Evolutionary conservation across 306 rosid genomes (phyloP).

Genomic region (Trifolium fragiferum): DNA sequence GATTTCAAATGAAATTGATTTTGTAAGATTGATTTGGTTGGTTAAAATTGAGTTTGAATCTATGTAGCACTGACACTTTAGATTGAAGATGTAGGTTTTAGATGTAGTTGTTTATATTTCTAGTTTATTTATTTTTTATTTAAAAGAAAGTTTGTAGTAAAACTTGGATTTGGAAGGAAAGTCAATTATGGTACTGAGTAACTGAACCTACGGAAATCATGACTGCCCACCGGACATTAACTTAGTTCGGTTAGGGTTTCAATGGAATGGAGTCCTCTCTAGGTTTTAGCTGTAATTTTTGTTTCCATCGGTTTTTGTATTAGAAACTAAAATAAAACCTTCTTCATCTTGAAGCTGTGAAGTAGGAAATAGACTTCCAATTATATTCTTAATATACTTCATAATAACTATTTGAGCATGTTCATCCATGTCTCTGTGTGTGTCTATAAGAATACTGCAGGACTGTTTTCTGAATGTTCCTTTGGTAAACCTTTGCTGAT

Average conservation of each 20-base stretch:
- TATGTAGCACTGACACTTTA: too few species aligned
- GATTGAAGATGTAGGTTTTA: background rate
- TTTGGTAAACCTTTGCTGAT: too few species aligned
- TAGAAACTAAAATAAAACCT: background rate
- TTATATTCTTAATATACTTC: background rate
- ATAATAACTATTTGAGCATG: background rate
- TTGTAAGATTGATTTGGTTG: background rate
- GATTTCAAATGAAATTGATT: background rate
- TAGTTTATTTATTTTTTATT: background rate
- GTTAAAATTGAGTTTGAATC: constrained; percentile 4
- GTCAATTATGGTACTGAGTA: background rate
- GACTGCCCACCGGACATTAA: background rate
- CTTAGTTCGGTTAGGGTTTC: background rate
- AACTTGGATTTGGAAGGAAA: background rate
- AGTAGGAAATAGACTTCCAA: background rate
- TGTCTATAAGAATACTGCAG: background rate
- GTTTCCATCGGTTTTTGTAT: background rate
- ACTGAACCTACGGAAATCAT: background rate
- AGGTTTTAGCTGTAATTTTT: background rate
- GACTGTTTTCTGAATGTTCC: background rate
- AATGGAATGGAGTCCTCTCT: background rate
- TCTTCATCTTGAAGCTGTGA: background rate
- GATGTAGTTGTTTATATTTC: background rate
- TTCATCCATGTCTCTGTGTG: background rate
- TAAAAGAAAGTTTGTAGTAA: background rate